phyloP scores from a whole-genome alignment of 1,139 yeast species.

The Kodamaea alishanica region DNA sequence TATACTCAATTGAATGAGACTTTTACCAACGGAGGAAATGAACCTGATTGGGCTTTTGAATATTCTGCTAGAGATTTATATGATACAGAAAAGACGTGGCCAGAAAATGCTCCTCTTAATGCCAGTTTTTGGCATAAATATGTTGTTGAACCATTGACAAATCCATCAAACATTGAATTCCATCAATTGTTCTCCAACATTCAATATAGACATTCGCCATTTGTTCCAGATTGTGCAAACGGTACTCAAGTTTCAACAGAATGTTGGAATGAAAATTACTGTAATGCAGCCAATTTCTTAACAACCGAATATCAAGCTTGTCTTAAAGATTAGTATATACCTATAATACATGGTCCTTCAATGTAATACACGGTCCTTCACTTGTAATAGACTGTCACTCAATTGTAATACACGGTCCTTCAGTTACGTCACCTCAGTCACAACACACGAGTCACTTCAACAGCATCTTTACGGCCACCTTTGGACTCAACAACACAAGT shows the following conservation, averaged over 20 bases:
- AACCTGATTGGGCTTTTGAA: slow-evolving; percentile 54
- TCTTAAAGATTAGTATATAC: slow-evolving; percentile 6
- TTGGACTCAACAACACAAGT: slow-evolving; percentile 14
- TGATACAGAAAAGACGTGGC: slow-evolving; percentile 47
- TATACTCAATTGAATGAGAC: slow-evolving; percentile 53
- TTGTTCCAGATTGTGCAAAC: slow-evolving; percentile 41
- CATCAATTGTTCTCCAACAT: slow-evolving; percentile 46
- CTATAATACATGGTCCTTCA: too few species aligned
- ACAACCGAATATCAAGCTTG: slow-evolving; percentile 16
- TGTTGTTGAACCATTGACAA: slow-evolving; percentile 31
- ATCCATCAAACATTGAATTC: slow-evolving; percentile 34
- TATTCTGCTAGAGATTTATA: slow-evolving; percentile 53
- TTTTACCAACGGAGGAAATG: slow-evolving; percentile 43
- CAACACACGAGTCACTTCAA: slow-evolving; percentile 28
- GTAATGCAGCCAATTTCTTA: slow-evolving; percentile 29
- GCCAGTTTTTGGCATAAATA: slow-evolving; percentile 56
- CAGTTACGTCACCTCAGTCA: too few species aligned
- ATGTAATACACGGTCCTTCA: too few species aligned
- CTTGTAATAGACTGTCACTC: too few species aligned
- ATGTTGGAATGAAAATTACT: slow-evolving; percentile 44
- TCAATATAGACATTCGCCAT: slow-evolving; percentile 54
- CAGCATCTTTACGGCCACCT: slow-evolving; percentile 19
- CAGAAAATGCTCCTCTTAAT: slow-evolving; percentile 48
- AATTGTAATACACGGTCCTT: too few species aligned
- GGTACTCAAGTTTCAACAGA: slow-evolving; percentile 27